Percentiles rank a stretch among this genome's conserved stretches.
These are phyloP conservation scores for Globisporangium recalcitrans DNA, from an alignment of 352 stramenopile species.

Conservation along the genomic window DNA sequence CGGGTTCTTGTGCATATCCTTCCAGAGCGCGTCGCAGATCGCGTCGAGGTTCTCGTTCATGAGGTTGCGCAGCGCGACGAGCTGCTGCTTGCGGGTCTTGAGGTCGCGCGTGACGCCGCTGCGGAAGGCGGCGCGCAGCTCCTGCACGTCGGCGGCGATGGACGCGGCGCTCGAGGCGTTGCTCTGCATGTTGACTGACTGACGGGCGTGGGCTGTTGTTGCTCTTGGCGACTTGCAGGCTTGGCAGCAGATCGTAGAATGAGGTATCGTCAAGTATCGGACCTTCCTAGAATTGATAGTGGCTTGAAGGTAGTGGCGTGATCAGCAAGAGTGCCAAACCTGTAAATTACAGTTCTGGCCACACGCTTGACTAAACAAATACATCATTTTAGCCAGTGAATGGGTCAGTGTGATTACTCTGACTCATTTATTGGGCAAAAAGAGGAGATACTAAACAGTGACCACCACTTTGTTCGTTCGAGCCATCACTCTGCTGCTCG, in stretches of 20 bases:
- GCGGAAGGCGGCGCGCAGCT: conserved; percentile 46
- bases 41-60: conserved; percentile 41
- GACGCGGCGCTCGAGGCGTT: conserved; percentile 17
- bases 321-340: not conserved
- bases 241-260: not conserved
- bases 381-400: not conserved
- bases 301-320: not conserved
- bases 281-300: not conserved
- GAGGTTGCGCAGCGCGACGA: conserved; percentile 40
- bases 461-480: not conserved
- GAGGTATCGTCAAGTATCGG: not conserved
- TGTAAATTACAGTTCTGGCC: not conserved
- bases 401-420: not conserved
- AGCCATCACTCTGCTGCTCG: not conserved
- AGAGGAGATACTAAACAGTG: not conserved
- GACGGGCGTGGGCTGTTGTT: not conserved
- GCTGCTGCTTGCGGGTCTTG: conserved; percentile 29
- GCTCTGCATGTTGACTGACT: not conserved
- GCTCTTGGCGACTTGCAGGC: not conserved
- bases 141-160: conserved; percentile 41
- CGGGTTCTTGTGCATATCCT: conserved; percentile 63
- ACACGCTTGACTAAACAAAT: not conserved
- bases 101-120: conserved; percentile 42
- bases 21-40: conserved; percentile 47
- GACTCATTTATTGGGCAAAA: not conserved